Evolutionary conservation across 768 basidiomycete genomes (phyloP).

Genomic region (Antrodiella citrinella): DNA sequence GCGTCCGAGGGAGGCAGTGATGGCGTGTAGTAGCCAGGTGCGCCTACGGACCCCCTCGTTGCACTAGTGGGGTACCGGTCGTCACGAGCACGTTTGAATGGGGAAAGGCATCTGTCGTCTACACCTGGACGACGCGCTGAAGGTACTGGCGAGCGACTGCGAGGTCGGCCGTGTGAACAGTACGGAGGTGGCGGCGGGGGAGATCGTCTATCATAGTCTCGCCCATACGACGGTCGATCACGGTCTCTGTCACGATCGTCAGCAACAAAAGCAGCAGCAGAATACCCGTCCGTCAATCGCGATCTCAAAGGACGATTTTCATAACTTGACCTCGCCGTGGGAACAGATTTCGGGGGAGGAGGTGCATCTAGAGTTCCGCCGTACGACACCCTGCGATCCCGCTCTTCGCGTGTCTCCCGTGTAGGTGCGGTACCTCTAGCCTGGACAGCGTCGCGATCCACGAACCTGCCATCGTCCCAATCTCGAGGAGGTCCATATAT

Average conservation of each 20-base stretch:
- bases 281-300: conserved; percentile 15
- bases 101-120: conserved; percentile 18
- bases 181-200: conserved; percentile 10
- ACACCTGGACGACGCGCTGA: conserved; percentile 6
- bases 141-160: conserved; percentile 20
- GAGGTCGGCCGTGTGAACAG: conserved; percentile 18
- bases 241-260: conserved; percentile 15
- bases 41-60: not conserved
- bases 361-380: conserved; percentile 9
- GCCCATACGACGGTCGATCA: conserved; percentile 3
- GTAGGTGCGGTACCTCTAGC: no score
- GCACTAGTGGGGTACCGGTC: conserved; percentile 8
- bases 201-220: conserved; percentile 8
- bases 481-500: conserved; percentile 1
- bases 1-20: conserved; percentile 5
- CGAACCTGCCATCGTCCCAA: conserved; percentile 13
- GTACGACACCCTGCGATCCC: conserved; percentile 18
- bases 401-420: conserved; percentile 24
- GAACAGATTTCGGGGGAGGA: not conserved
- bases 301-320: conserved; percentile 19
- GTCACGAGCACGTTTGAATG: conserved; percentile 21
- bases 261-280: no score
- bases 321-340: conserved; percentile 12
- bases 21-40: conserved; percentile 8
- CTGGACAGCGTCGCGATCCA: conserved; percentile 6